Evolutionary conservation across 163 green algal genomes (phyloP).

Genomic region (Chlorella variabilis): DNA sequence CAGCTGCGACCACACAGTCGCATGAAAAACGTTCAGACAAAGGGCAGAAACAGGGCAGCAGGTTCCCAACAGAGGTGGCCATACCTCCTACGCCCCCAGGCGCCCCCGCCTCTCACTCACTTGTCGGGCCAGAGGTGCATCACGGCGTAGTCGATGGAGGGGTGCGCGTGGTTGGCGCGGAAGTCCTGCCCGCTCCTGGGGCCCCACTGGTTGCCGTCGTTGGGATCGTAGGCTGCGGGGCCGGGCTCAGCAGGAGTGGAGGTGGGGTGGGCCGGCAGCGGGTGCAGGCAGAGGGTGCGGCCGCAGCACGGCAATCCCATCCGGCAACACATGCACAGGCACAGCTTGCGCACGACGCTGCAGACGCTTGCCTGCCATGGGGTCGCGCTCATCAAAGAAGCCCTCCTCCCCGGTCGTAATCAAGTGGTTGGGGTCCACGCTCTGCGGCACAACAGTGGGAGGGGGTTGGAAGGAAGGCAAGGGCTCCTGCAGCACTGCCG

Average conservation of each 20-base stretch:
- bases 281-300: no score
- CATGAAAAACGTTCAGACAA: not conserved
- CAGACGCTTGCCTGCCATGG: not conserved
- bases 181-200: constrained; percentile 41
- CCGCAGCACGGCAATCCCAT: no score
- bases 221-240: not conserved
- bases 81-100: constrained; percentile 24
- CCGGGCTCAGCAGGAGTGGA: no score
- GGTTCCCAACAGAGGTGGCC: no score
- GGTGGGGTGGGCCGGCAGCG: no score
- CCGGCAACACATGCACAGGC: no score
- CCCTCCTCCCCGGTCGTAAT: constrained; percentile 26
- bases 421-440: constrained; percentile 47
- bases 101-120: not conserved
- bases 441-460: not conserved
- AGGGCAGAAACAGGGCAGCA: no score
- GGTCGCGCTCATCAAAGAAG: constrained; percentile 32
- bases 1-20: constrained; percentile 6
- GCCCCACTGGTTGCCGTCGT: not conserved
- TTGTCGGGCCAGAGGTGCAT: constrained; percentile 52
- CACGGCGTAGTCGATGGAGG: constrained; percentile 48
- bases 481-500: constrained; percentile 8
- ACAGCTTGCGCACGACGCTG: no score
- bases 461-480: constrained; percentile 30
- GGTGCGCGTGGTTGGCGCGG: constrained; percentile 37